Evolutionary conservation across 345 rosid species (phyloP).

Genomic region (Brassica cretica): DNA sequence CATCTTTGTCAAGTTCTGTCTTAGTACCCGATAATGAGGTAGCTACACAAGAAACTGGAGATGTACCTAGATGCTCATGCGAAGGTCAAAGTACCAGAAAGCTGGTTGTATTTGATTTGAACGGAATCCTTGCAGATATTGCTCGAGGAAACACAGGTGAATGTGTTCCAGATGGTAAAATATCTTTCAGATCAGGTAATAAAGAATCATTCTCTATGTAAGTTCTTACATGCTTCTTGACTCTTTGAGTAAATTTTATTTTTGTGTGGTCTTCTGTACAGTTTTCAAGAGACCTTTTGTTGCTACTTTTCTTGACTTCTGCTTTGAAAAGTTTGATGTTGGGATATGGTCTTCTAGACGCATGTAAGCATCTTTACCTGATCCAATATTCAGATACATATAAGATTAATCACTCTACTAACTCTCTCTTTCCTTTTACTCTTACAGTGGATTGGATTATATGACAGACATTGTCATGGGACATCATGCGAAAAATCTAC

Average conservation of each 20-base stretch:
- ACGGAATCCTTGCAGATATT: slow-evolving; percentile 78
- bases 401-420: not conserved
- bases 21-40: slow-evolving; percentile 11
- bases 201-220: slow-evolving; percentile 2
- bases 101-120: slow-evolving; percentile 78
- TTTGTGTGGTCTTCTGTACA: slow-evolving; percentile 34
- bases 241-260: slow-evolving; percentile 1
- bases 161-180: slow-evolving; percentile 44
- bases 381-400: slow-evolving; percentile 3
- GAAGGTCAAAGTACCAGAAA: slow-evolving; percentile 48
- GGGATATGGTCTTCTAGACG: slow-evolving; percentile 89
- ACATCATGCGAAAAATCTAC: slow-evolving; percentile 19
- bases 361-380: slow-evolving; percentile 45
- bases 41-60: slow-evolving; percentile 17
- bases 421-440: not conserved
- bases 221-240: slow-evolving; percentile 18
- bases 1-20: slow-evolving; percentile 30
- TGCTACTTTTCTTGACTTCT: slow-evolving; percentile 63
- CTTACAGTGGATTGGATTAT: slow-evolving; percentile 33
- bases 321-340: slow-evolving; percentile 79
- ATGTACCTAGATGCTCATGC: slow-evolving; percentile 32
- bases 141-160: slow-evolving; percentile 29
- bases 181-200: slow-evolving; percentile 64
- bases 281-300: slow-evolving; percentile 79
- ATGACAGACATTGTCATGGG: slow-evolving; percentile 27